Percentiles rank a stretch among this genome's conserved stretches.
Conservation (phyloP, 768 basidiomycete genomes). For the Nidularia sp. region DNA sequence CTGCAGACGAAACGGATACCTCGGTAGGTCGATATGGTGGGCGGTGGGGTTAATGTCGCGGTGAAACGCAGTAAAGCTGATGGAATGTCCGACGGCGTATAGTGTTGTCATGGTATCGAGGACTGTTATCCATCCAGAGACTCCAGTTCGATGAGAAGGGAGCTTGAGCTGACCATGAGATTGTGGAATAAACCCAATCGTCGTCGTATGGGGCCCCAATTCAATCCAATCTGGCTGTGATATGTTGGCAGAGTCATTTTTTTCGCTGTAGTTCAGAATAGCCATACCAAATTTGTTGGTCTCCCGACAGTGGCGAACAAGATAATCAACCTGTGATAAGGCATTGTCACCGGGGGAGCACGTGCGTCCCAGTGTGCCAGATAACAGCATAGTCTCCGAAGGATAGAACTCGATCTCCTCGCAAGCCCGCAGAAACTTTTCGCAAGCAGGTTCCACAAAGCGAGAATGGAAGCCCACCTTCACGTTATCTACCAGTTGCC, state of each 20-base stretch:
- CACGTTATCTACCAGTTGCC: slow-evolving; percentile 2
- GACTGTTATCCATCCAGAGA: slow-evolving; percentile 1
- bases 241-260: not conserved
- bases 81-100: not conserved
- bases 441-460: not conserved
- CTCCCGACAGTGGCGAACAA: slow-evolving; percentile 1
- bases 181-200: slow-evolving; percentile 1
- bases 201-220: slow-evolving; percentile 3
- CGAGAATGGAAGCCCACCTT: slow-evolving; percentile 4
- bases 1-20: slow-evolving; percentile 1
- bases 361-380: not conserved
- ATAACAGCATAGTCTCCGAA: not conserved
- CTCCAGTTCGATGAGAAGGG: slow-evolving; percentile 1
- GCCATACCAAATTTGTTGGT: slow-evolving; percentile 3
- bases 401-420: not conserved
- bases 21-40: slow-evolving; percentile 1
- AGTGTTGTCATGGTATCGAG: slow-evolving; percentile 1
- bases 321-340: slow-evolving; percentile 1
- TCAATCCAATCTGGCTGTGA: slow-evolving; percentile 5
- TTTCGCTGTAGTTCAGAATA: not conserved
- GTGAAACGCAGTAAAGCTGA: slow-evolving; percentile 1
- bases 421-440: not conserved
- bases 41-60: slow-evolving; percentile 1
- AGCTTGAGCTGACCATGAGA: slow-evolving; percentile 1
- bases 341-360: slow-evolving; percentile 1